Evolutionary conservation across 2,329 filamentous ascomycete species (phyloP).

Genomic region (Fusarium illudens): DNA sequence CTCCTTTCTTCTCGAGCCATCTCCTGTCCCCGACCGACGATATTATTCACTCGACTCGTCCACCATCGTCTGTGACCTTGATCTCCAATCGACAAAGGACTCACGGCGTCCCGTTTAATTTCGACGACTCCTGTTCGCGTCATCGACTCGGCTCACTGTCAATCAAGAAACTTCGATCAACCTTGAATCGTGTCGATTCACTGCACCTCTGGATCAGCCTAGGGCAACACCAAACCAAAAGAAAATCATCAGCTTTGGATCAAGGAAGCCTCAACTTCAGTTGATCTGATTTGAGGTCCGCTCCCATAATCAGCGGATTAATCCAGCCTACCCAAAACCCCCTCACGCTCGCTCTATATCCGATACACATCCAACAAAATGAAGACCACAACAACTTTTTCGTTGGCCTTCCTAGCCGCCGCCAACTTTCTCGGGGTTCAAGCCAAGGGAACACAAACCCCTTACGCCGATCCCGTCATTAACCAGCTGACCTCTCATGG

Average conservation of each 20-base stretch:
- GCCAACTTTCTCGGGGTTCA: constrained; percentile 37
- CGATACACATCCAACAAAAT: constrained; percentile 35
- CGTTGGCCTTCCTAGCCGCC: constrained; percentile 43
- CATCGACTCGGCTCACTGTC: neutral
- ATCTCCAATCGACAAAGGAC: constrained; percentile 6
- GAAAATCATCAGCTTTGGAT: constrained; percentile 6
- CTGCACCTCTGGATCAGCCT: neutral
- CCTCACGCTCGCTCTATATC: constrained; percentile 24
- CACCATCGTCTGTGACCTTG: constrained; percentile 2
- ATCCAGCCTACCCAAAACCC: constrained; percentile 5
- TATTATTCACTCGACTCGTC: constrained; percentile 17
- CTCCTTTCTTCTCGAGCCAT: neutral
- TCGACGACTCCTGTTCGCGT: constrained; percentile 17
- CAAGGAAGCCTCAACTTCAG: constrained; percentile 32
- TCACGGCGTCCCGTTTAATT: neutral
- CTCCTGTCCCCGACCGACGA: constrained; percentile 16
- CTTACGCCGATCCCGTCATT: constrained; percentile 48
- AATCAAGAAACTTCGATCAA: constrained; percentile 9
- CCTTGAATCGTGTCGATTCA: constrained; percentile 6
- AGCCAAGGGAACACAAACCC: constrained; percentile 44
- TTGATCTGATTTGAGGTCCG: constrained; percentile 39
- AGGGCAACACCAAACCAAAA: constrained; percentile 5
- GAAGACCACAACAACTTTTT: constrained; percentile 44
- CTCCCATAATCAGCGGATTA: neutral
- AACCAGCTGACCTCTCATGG: constrained; percentile 57